phyloP scores from a whole-genome alignment of 2,329 filamentous ascomycete species.

The Neopestalotiopsis sp. region DNA sequence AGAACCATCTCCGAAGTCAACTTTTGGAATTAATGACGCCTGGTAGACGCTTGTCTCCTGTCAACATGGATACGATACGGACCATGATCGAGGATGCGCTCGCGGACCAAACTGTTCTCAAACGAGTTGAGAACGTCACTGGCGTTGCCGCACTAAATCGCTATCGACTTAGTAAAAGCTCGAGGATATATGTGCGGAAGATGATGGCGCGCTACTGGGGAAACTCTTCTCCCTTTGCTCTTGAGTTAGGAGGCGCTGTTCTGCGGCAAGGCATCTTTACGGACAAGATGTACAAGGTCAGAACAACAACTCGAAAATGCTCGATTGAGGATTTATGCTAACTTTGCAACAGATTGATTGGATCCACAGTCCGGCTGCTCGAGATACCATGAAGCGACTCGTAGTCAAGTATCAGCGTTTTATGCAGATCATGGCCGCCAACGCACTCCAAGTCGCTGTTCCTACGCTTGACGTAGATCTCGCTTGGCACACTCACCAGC shows the following conservation, averaged over 20 bases:
- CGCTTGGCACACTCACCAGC: conserved; percentile 82
- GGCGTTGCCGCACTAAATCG: conserved; percentile 24
- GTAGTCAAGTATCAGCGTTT: conserved; percentile 70
- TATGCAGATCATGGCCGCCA: conserved; percentile 58
- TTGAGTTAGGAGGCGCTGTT: conserved; percentile 70
- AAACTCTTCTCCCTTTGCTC: conserved; percentile 66
- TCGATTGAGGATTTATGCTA: background rate
- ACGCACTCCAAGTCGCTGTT: conserved; percentile 58
- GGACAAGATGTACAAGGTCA: conserved; percentile 71
- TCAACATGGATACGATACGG: conserved; percentile 57
- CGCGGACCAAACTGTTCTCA: conserved; percentile 40
- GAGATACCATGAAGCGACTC: conserved; percentile 67
- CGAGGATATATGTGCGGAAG: conserved; percentile 58
- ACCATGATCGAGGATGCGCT: conserved; percentile 54
- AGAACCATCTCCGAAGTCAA: conserved; percentile 45
- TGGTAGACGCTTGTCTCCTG: conserved; percentile 28
- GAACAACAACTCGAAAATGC: background rate
- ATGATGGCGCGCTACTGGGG: conserved; percentile 77
- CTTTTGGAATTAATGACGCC: conserved; percentile 46
- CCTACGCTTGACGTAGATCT: conserved; percentile 78
- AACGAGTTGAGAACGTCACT: conserved; percentile 41
- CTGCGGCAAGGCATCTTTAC: conserved; percentile 69
- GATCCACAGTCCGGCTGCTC: conserved; percentile 72
- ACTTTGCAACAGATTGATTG: conserved; percentile 59
- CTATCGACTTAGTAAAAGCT: conserved; percentile 29